Evolutionary conservation across 2,329 filamentous ascomycete genomes (phyloP), one percentile per base, ranked within the genome.

Genomic region (Alternaria alternata): DNA sequence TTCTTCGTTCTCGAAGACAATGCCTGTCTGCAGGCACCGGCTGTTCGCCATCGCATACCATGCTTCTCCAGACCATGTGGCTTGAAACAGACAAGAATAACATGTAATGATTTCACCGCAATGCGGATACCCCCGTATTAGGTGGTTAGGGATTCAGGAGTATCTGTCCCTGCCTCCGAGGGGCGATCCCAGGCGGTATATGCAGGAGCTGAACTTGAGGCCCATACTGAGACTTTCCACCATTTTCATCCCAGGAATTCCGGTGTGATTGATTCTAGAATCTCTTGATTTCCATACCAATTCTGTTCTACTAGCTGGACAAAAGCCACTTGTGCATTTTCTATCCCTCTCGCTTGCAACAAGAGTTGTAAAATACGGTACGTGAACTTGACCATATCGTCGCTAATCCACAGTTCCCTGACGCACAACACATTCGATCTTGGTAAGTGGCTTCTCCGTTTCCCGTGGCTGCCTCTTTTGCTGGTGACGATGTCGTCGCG

Each of bases 21-120:
- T 68, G 57, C 65, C 64, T 65, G 67, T 43, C 64, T 67, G 62
- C 57, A 63, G 44, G 53, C 51, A 53, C 62, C 57, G 51, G 56
- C 43, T 63, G 61, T 61, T 59, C 54, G 41, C 47, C 44, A 48
- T 61, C 46, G 61, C 53, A 49, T 48, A 14, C 54, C 38, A 56
- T 55, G 53, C 49, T 47, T 52, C 56, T 30, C 26, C 39, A 44
- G 63, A 51, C 24, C 36, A 28, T 39, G 56, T 63, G 62, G 64
- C 67, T 63, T 57, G 52, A 22, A 48, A 49, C 42, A 51, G 49
- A 52, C 44, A 43, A 43, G 55, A 54, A 56, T 51, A 57, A 49
- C 41, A 39, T 54, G 46, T 22, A 24, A 63, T 65, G 64, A 65
- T 46, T 60, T 65, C 60, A 68, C 62, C 34, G 51, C 26, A 53